Base-by-base conservation (phyloP, 108 stramenopile genomes). In the Fragilaria radians region DNA sequence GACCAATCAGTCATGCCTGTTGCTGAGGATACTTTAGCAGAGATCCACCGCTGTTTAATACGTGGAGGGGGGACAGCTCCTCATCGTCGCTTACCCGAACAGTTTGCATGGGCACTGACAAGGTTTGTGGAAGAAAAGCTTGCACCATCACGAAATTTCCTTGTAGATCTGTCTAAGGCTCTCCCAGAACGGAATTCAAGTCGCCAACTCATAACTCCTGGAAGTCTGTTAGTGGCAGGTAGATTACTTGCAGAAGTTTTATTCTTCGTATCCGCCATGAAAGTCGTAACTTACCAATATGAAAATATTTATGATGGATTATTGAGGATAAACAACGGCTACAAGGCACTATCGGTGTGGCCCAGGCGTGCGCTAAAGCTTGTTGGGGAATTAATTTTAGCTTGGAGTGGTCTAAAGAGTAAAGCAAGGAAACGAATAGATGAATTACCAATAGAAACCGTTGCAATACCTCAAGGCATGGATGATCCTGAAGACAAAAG, bases 81-180 rank as follows among this genome's bases (percentile, higher is more conserved):
- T 5, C 81, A 82, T 68, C 67, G 81, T 32, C 61, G 68, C 25
- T 59, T 72, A 19, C 77, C 81, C 5, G 77, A 82, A 70, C 71
- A 73, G 29, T 78, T 82, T 55, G 68, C 74, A 25, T 82, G 81
- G 81, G 54, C 65, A 1, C 32, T 82, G 59, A 76, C 75, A 14
- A 70, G 81, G 4, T 82, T 82, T 51, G 77, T 82, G 1, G 77
- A 82, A 65, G 74, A 82, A 59, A 72, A 73, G 32, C 46, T 82
- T 2, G 69, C 74, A 45, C 45, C 62, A 0, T 25, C 29, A 48
- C 21, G 22, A 23, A 46, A 56, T 25, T 46, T 4, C 24, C 21
- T 32, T n/a, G 22, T 54, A 34, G 55, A 19, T 22, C 60, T n/a
- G 48, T 47, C 5, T 34, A 33, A 5, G 59, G 17, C 32, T 30